These are phyloP conservation scores for Sparassis latifolia DNA, from an alignment of 1,284 basidiomycete genomes.

Conservation along the genomic window DNA sequence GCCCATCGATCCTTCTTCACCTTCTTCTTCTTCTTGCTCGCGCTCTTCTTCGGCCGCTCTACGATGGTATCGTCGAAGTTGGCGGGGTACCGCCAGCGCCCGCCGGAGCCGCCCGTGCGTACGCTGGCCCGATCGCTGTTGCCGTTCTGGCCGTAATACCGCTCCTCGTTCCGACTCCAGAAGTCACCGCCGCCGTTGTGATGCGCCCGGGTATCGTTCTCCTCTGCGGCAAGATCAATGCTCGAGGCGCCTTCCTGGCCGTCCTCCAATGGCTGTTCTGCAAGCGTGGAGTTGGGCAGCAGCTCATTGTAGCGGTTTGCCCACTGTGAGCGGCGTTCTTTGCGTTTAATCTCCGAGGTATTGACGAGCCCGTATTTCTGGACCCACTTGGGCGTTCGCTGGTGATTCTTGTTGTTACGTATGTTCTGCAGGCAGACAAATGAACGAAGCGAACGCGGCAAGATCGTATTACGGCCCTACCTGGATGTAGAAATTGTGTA, in stretches of 20 bases:
- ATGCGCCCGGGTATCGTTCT: conserved; percentile 23
- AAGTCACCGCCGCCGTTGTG: conserved; percentile 37
- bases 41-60: conserved; percentile 32
- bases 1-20: conserved; percentile 82
- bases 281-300: conserved; percentile 63
- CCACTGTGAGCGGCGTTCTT: conserved; percentile 81
- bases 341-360: conserved; percentile 67
- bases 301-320: conserved; percentile 82
- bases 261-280: conserved; percentile 70
- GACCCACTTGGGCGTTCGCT: conserved; percentile 93
- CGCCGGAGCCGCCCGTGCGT: conserved; percentile 30
- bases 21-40: conserved; percentile 48
- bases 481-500: conserved; percentile 90
- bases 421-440: conserved; percentile 59
- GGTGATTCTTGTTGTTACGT: conserved; percentile 89
- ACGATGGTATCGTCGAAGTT: conserved; percentile 66
- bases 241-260: conserved; percentile 58
- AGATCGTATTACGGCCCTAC: conserved; percentile 29
- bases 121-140: conserved; percentile 29
- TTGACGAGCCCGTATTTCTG: conserved; percentile 85
- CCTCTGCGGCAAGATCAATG: conserved; percentile 37
- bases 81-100: conserved; percentile 77
- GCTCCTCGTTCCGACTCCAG: conserved; percentile 69
- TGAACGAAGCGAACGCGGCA: not conserved
- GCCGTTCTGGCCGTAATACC: conserved; percentile 50